Percentiles rank a stretch among this genome's conserved stretches.
Evolutionary conservation across 208 protist genomes (phyloP).

Genomic region (Trypanosoma boissoni): DNA sequence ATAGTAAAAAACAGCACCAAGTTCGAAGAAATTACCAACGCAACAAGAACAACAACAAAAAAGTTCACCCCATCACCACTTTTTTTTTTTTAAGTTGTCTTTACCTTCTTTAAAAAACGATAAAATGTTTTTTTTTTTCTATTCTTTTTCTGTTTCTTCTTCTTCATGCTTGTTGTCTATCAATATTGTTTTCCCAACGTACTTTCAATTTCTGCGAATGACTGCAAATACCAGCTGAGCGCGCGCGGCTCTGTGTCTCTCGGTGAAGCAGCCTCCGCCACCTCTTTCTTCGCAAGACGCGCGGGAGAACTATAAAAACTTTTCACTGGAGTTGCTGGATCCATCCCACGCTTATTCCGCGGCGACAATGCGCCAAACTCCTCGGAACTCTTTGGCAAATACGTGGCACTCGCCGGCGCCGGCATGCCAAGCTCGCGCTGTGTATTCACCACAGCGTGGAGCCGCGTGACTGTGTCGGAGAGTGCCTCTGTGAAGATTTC

Average conservation of each 20-base stretch:
- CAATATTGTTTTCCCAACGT: too few relatives aligned
- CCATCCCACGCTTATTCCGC: not conserved
- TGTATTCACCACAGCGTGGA: constrained; percentile 29
- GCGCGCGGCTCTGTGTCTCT: constrained; percentile 5
- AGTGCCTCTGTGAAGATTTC: constrained; percentile 20
- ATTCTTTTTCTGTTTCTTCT: constrained; percentile 5
- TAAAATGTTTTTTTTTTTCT: constrained; percentile 5
- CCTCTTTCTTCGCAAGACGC: not conserved
- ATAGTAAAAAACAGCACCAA: too few relatives aligned
- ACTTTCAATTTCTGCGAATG: constrained; percentile 25
- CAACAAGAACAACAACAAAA: too few relatives aligned
- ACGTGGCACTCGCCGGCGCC: not conserved
- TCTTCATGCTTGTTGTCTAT: constrained; percentile 3
- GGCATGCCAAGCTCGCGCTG: constrained; percentile 36
- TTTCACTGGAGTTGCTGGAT: not conserved
- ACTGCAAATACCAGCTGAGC: constrained; percentile 30
- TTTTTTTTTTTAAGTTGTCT: too few relatives aligned
- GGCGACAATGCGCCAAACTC: constrained; percentile 15
- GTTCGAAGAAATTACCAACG: too few relatives aligned
- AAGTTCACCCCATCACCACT: too few relatives aligned
- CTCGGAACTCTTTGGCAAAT: not conserved
- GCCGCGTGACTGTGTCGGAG: constrained; percentile 24
- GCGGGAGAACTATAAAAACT: constrained; percentile 12
- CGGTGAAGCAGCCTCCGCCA: not conserved
- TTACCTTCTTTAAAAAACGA: too few relatives aligned